A percentile compares a stretch with the other conserved stretches of the same genome.
These are phyloP conservation scores for Monosporascus ibericus DNA, from an alignment of 2,329 filamentous ascomycete species.

Conservation along the genomic window DNA sequence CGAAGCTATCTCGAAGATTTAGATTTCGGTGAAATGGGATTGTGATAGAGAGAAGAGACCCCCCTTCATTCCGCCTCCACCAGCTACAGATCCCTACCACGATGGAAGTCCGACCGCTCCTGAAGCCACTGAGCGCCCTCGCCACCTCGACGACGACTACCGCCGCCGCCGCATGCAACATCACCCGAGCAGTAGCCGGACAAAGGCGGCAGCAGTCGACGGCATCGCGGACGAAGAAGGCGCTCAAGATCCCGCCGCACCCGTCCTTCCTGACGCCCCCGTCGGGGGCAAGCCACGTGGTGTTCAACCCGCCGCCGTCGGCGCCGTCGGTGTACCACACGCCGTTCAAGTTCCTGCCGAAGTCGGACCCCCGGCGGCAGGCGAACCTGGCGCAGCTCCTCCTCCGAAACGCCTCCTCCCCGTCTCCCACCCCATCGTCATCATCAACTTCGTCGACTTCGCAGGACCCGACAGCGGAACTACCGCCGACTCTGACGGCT, in stretches of 20 bases:
- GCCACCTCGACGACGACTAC: slow-evolving; percentile 1
- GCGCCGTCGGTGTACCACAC: slow-evolving; percentile 55
- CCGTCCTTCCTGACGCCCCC: slow-evolving; percentile 44
- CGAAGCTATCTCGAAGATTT: neutral
- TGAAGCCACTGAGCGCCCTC: slow-evolving; percentile 2
- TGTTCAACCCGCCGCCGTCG: slow-evolving; percentile 53
- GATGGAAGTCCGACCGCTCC: slow-evolving; percentile 6
- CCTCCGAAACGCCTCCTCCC: slow-evolving; percentile 14
- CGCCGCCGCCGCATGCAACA: slow-evolving; percentile 12
- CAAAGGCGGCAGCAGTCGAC: slow-evolving; percentile 41
- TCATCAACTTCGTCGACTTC: neutral
- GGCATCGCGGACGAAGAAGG: slow-evolving; percentile 47
- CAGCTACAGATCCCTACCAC: neutral
- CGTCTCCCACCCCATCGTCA: neutral
- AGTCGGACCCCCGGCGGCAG: slow-evolving; percentile 46
- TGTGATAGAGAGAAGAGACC: neutral
- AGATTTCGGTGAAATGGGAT: neutral
- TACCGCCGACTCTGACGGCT: slow-evolving; percentile 25
- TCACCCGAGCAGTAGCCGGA: slow-evolving; percentile 16
- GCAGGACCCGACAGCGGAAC: slow-evolving; percentile 7
- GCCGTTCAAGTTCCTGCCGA: slow-evolving; percentile 61
- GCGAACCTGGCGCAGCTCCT: slow-evolving; percentile 42
- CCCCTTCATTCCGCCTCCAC: neutral
- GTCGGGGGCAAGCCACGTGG: slow-evolving; percentile 33
- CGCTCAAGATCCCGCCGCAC: slow-evolving; percentile 55